Conservation (phyloP, 176 grass and related monocot species). For the Bonia amplexicaulis region DNA sequence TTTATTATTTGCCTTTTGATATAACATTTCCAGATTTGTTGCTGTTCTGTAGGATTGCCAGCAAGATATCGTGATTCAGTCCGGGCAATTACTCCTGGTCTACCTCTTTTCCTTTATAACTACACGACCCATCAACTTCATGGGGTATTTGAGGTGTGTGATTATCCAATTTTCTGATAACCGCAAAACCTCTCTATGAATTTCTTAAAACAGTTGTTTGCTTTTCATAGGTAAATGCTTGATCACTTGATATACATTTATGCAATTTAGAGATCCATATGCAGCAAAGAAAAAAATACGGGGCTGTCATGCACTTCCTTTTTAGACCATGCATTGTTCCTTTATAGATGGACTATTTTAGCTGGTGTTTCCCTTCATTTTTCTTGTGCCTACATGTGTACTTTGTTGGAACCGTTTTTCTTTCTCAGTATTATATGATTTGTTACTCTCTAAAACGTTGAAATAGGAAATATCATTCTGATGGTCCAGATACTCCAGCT, state of each 20-base stretch:
- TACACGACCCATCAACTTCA: slow-evolving; percentile 97
- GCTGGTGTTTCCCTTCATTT: neutral
- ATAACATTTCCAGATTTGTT: slow-evolving; percentile 4
- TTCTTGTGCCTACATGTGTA: neutral
- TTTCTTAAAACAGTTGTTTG: neutral
- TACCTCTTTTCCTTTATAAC: slow-evolving; percentile 97
- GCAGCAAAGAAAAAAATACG: neutral
- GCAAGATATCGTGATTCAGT: slow-evolving; percentile 98
- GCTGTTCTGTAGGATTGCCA: slow-evolving; percentile 67
- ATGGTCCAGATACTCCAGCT: neutral
- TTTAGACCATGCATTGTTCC: neutral
- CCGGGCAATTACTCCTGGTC: slow-evolving; percentile 88
- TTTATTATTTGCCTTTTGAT: neutral
- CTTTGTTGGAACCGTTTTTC: neutral
- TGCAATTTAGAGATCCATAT: neutral
- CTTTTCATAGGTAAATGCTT: neutral
- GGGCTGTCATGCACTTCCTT: neutral
- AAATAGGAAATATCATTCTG: neutral
- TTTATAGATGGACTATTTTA: slow-evolving; percentile 10
- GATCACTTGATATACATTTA: neutral
- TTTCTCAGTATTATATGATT: neutral
- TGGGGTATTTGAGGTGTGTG: slow-evolving; percentile 87
- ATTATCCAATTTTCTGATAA: slow-evolving; percentile 9
- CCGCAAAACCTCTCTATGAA: neutral
- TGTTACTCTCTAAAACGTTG: neutral